Percentiles rank a stretch among this genome's conserved stretches.
phyloP scores from a whole-genome alignment of 2,329 filamentous ascomycete species.

The Epichloe brachyelytri region DNA sequence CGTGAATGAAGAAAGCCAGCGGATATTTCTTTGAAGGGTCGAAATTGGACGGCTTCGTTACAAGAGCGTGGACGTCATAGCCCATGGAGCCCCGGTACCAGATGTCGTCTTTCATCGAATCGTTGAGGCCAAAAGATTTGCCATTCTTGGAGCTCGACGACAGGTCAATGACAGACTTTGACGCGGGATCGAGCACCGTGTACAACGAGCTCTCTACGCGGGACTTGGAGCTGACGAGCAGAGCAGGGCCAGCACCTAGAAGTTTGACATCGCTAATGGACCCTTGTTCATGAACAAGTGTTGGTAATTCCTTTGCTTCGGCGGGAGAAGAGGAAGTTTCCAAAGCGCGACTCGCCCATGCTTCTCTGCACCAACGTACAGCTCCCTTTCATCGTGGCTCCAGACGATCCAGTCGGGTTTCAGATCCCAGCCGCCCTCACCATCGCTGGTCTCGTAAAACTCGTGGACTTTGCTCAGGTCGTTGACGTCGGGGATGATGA shows the following conservation, averaged over 20 bases:
- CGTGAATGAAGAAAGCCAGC: slow-evolving; percentile 67
- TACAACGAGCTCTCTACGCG: slow-evolving; percentile 62
- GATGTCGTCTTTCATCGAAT: slow-evolving; percentile 51
- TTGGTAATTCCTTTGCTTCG: slow-evolving; percentile 34
- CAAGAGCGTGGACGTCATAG: slow-evolving; percentile 57
- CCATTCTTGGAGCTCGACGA: slow-evolving; percentile 56
- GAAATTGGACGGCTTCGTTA: slow-evolving; percentile 53
- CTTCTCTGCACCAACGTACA: slow-evolving; percentile 67
- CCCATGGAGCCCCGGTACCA: slow-evolving; percentile 53
- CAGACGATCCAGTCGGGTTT: slow-evolving; percentile 44
- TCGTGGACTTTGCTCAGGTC: slow-evolving; percentile 46
- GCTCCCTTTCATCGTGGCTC: slow-evolving; percentile 43
- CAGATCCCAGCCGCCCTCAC: slow-evolving; percentile 49
- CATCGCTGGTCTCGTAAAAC: slow-evolving; percentile 48
- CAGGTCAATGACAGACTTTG: slow-evolving; percentile 27
- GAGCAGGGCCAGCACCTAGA: slow-evolving; percentile 31
- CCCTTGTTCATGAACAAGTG: slow-evolving; percentile 37
- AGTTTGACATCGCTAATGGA: slow-evolving; percentile 40
- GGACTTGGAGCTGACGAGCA: slow-evolving; percentile 57
- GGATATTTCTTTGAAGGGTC: slow-evolving; percentile 62
- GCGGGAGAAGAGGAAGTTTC: slow-evolving; percentile 41
- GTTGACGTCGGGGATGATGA: slow-evolving; percentile 49
- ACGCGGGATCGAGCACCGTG: slow-evolving; percentile 39
- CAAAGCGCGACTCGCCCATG: slow-evolving; percentile 50
- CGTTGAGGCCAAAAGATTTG: slow-evolving; percentile 51